Evolutionary conservation across 164 flowering plant species (phyloP).

Genomic region (Macadamia tetraphylla): DNA sequence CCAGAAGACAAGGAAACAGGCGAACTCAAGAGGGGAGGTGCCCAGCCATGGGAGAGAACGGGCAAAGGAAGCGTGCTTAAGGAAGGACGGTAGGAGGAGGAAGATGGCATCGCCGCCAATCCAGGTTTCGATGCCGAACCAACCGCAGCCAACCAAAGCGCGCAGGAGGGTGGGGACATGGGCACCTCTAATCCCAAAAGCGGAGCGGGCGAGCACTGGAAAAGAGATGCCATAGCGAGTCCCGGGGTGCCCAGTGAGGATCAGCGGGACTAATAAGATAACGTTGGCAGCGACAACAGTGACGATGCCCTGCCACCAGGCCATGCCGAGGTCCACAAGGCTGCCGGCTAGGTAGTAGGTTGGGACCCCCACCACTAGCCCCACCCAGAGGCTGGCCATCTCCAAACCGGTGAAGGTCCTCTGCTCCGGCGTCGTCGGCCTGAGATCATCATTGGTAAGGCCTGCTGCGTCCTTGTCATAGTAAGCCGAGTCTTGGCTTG

Average conservation of each 20-base stretch:
- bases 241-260: slow-evolving; percentile 81
- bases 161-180: slow-evolving; percentile 73
- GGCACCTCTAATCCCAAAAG: slow-evolving; percentile 81
- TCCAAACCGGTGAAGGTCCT: slow-evolving; percentile 64
- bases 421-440: slow-evolving; percentile 40
- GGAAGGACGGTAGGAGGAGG: slow-evolving; percentile 49
- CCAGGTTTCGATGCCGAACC: slow-evolving; percentile 96
- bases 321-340: slow-evolving; percentile 93
- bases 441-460: slow-evolving; percentile 67
- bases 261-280: slow-evolving; percentile 50
- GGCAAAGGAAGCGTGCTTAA: slow-evolving; percentile 35
- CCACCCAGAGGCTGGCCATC: slow-evolving; percentile 84
- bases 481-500: slow-evolving; percentile 8
- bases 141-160: slow-evolving; percentile 83
- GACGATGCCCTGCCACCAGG: slow-evolving; percentile 93
- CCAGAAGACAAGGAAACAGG: slow-evolving; percentile 80
- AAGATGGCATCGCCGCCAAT: slow-evolving; percentile 89
- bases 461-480: slow-evolving; percentile 41
- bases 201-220: slow-evolving; percentile 76
- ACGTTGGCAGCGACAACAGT: slow-evolving; percentile 77
- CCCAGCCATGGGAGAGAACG: slow-evolving; percentile 59
- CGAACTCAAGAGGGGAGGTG: slow-evolving; percentile 77
- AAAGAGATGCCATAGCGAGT: slow-evolving; percentile 76
- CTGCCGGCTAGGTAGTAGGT: slow-evolving; percentile 86
- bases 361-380: slow-evolving; percentile 85